phyloP scores from a whole-genome alignment of 225 moss, liverwort and hornwort species.

The Straminergon stramineum region DNA sequence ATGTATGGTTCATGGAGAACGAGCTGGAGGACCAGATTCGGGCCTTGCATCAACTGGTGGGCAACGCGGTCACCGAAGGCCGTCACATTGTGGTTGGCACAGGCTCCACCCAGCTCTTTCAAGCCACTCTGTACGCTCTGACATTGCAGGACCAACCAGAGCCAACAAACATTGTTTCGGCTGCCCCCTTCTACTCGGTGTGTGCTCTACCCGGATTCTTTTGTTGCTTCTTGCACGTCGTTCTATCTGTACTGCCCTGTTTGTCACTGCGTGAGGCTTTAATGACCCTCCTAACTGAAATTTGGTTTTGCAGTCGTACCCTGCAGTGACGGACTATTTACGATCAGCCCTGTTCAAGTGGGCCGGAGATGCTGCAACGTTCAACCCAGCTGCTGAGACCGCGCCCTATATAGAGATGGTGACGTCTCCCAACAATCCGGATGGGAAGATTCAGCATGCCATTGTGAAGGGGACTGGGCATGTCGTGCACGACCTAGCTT shows the following conservation, averaged over 20 bases:
- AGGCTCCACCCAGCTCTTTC: constrained; percentile 88
- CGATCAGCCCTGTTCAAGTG: constrained; percentile 72
- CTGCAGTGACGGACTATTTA: constrained; percentile 66
- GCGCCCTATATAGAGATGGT: constrained; percentile 83
- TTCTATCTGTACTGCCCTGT: not conserved
- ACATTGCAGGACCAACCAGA: constrained; percentile 42
- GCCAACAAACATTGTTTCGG: constrained; percentile 67
- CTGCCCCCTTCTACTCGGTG: constrained; percentile 88
- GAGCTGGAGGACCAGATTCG: constrained; percentile 76
- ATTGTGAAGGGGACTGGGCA: constrained; percentile 66
- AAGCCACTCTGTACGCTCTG: constrained; percentile 82
- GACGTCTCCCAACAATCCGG: constrained; percentile 88
- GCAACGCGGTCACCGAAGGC: constrained; percentile 78
- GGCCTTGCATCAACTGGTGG: constrained; percentile 61
- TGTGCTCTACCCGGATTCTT: not conserved
- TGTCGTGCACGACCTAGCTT: constrained; percentile 84
- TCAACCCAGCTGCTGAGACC: constrained; percentile 24
- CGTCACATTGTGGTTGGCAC: constrained; percentile 88
- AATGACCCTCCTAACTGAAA: not conserved
- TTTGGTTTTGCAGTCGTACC: constrained; percentile 52
- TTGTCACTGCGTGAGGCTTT: not conserved
- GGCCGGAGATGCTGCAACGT: constrained; percentile 79
- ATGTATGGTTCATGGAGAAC: constrained; percentile 93
- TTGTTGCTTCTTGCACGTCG: not conserved
- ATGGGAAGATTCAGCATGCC: constrained; percentile 63